Conservation (phyloP, 768 basidiomycete species). For the Cantharellus anzutake region DNA sequence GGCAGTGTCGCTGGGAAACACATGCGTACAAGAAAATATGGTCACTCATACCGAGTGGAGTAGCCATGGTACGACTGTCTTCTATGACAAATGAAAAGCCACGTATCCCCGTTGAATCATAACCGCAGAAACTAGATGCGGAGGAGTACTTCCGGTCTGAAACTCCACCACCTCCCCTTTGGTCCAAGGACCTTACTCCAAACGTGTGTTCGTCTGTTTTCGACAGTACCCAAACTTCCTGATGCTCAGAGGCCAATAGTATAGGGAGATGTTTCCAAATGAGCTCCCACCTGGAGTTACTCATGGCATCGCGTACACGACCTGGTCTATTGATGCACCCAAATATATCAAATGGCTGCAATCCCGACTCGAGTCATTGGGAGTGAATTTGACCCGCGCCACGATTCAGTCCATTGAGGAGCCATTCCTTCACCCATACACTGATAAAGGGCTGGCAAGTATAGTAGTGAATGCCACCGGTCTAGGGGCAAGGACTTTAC, state of each 20-base stretch:
- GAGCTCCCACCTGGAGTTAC: neutral
- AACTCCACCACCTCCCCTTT: slow-evolving; percentile 14
- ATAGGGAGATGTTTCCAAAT: neutral
- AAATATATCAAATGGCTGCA: slow-evolving; percentile 33
- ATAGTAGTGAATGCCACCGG: slow-evolving; percentile 39
- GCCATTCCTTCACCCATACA: slow-evolving; percentile 14
- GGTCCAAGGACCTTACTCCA: slow-evolving; percentile 24
- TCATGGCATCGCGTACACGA: slow-evolving; percentile 20
- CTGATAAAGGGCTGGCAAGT: neutral
- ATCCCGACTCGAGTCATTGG: slow-evolving; percentile 11
- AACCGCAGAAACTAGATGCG: neutral
- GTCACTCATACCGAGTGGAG: slow-evolving; percentile 26
- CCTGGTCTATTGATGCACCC: slow-evolving; percentile 31
- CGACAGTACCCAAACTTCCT: slow-evolving; percentile 11
- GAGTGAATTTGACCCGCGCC: slow-evolving; percentile 27
- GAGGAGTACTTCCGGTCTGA: slow-evolving; percentile 10
- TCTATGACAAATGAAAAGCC: slow-evolving; percentile 12
- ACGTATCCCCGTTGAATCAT: neutral
- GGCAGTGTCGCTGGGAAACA: slow-evolving; percentile 22
- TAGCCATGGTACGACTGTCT: slow-evolving; percentile 23
- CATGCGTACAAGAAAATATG: slow-evolving; percentile 28
- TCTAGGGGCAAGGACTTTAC: slow-evolving; percentile 47
- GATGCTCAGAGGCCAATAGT: neutral
- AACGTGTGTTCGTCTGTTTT: slow-evolving; percentile 20
- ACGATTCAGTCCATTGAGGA: slow-evolving; percentile 28